phyloP scores from a whole-genome alignment of 2,329 filamentous ascomycete genomes.

The Alternaria hordeiaustralica region DNA sequence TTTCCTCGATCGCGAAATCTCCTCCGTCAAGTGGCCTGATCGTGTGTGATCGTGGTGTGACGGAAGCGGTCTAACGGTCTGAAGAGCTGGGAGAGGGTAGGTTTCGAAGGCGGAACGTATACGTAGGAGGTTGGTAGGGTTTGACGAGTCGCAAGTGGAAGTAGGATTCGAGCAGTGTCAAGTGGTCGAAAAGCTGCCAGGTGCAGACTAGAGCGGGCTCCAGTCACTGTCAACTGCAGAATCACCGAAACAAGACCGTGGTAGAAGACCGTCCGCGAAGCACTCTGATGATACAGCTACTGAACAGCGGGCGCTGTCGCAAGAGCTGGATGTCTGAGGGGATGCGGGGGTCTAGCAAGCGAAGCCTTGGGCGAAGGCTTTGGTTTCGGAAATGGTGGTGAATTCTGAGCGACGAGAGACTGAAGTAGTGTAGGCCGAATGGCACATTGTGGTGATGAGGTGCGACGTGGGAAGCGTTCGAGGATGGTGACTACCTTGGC shows the following conservation, averaged over 20 bases:
- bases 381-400: conserved; percentile 46
- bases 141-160: conserved; percentile 42
- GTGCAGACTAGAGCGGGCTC: conserved; percentile 44
- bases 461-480: conserved; percentile 37
- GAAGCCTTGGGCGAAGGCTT: conserved; percentile 48
- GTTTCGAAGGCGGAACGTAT: conserved; percentile 20
- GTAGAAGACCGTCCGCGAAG: conserved; percentile 44
- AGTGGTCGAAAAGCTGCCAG: conserved; percentile 43
- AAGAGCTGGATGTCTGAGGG: conserved; percentile 45
- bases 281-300: conserved; percentile 46
- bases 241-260: conserved; percentile 51
- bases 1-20: conserved; percentile 24
- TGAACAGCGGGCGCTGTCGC: conserved; percentile 44
- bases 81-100: conserved; percentile 19
- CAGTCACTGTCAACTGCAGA: conserved; percentile 54
- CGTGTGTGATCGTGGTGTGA: conserved; percentile 18
- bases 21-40: conserved; percentile 22
- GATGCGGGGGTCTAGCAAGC: conserved; percentile 47
- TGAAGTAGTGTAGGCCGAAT: conserved; percentile 46
- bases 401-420: conserved; percentile 53
- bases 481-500: conserved; percentile 33
- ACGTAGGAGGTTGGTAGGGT: conserved; percentile 31
- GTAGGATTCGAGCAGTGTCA: conserved; percentile 39
- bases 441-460: conserved; percentile 45
- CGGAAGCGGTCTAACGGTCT: conserved; percentile 16